Evolutionary conservation across 2,329 filamentous ascomycete genomes (phyloP).

Genomic region (Talaromyces sp.): DNA sequence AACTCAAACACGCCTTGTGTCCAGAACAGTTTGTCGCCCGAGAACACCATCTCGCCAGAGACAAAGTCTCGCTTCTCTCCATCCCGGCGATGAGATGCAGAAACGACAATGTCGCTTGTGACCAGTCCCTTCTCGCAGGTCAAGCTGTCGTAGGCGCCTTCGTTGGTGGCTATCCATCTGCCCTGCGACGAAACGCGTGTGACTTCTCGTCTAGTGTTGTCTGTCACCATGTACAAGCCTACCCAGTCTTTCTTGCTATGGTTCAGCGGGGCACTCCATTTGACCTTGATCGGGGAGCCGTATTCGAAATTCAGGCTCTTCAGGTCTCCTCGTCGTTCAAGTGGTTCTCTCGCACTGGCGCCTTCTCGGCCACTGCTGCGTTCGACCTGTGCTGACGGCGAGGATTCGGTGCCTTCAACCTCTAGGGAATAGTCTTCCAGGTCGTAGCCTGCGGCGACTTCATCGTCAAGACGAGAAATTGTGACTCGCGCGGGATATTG

Average conservation of each 20-base stretch:
- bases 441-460: constrained; percentile 68
- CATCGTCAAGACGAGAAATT: constrained; percentile 71
- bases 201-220: constrained; percentile 79
- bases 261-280: constrained; percentile 81
- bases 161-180: constrained; percentile 79
- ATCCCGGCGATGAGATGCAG: constrained; percentile 39
- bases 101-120: constrained; percentile 58
- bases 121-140: constrained; percentile 73
- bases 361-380: constrained; percentile 69
- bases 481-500: constrained; percentile 82
- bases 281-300: constrained; percentile 81
- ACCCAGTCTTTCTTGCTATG: constrained; percentile 94
- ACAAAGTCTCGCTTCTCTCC: constrained; percentile 55
- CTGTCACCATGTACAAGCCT: constrained; percentile 90
- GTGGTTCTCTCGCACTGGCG: constrained; percentile 61
- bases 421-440: constrained; percentile 73
- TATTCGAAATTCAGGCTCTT: constrained; percentile 81
- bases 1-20: constrained; percentile 95
- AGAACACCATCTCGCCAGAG: constrained; percentile 77
- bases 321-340: constrained; percentile 55
- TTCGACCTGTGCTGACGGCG: constrained; percentile 50
- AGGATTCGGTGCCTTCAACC: constrained; percentile 62
- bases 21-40: constrained; percentile 95
- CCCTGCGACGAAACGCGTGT: constrained; percentile 82
- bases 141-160: constrained; percentile 68